Conservation (phyloP, 345 rosid species). For the Lumnitzera littorea region DNA sequence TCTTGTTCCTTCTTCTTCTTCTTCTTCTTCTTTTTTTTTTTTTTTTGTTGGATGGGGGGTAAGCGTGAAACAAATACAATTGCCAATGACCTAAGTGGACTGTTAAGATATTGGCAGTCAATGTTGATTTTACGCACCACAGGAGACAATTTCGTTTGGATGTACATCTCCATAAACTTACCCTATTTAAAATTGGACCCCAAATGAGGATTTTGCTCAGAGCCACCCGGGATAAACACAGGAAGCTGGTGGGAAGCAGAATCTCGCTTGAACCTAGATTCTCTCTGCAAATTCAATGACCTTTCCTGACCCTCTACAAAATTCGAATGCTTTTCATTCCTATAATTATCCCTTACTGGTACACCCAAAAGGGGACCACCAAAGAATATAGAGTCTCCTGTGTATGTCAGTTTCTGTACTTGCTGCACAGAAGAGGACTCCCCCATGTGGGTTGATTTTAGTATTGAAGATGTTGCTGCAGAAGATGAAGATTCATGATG, state of each 20-base stretch:
- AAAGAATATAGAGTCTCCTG: slow-evolving; percentile 92
- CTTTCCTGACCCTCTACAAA: slow-evolving; percentile 58
- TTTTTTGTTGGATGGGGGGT: too few relatives aligned
- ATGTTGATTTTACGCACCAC: too few relatives aligned
- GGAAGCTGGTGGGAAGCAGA: slow-evolving; percentile 87
- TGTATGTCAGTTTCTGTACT: slow-evolving; percentile 39
- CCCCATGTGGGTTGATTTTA: background rate
- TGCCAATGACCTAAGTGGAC: too few relatives aligned
- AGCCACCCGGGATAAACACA: slow-evolving; percentile 70
- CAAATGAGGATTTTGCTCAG: slow-evolving; percentile 22
- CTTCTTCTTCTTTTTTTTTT: too few relatives aligned
- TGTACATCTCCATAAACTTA: too few relatives aligned
- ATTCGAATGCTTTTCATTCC: slow-evolving; percentile 42
- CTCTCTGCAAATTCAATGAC: slow-evolving; percentile 48
- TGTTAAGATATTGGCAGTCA: too few relatives aligned
- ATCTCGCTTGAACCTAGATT: slow-evolving; percentile 81
- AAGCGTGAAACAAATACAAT: too few relatives aligned
- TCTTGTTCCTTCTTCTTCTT: too few relatives aligned
- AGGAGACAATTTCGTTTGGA: too few relatives aligned
- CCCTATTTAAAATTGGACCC: slow-evolving; percentile 40
- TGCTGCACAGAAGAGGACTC: slow-evolving; percentile 18
- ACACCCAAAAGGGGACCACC: slow-evolving; percentile 83
- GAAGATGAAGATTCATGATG: slow-evolving; percentile 46
- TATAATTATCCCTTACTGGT: slow-evolving; percentile 46
- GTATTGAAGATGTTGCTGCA: slow-evolving; percentile 20